Percentiles rank a stretch among this genome's conserved stretches.
phyloP scores from a whole-genome alignment of 306 rosid species.

The Echinosophora koreensis region DNA sequence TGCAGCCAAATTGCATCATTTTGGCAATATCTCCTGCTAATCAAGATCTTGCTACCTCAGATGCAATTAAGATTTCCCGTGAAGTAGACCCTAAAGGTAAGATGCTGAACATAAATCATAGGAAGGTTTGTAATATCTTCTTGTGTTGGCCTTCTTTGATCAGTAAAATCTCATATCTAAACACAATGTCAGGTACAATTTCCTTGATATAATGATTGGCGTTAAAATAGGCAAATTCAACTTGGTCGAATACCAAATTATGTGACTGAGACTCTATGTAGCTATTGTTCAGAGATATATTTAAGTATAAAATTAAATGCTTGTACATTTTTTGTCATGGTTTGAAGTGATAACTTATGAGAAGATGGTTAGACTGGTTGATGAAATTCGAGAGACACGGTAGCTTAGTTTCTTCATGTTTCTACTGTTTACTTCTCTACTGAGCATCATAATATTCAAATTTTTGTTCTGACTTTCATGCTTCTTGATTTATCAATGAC shows the following conservation, averaged over 20 bases:
- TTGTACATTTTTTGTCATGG: conserved; percentile 21
- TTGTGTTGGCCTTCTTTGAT: neutral
- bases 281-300: conserved; percentile 21
- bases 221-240: neutral
- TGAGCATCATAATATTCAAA: neutral
- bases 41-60: conserved; percentile 99
- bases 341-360: conserved; percentile 4
- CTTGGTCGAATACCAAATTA: conserved; percentile 23
- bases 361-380: neutral
- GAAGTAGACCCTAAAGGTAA: conserved; percentile 93
- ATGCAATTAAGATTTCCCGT: conserved; percentile 97
- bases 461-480: conserved; percentile 7
- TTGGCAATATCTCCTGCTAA: conserved; percentile 99
- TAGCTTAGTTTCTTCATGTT: conserved; percentile 18
- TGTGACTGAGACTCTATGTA: conserved; percentile 14
- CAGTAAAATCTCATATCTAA: conserved; percentile 3
- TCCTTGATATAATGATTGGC: conserved; percentile 13
- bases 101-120: conserved; percentile 21
- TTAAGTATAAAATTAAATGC: neutral
- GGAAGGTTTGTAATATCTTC: conserved; percentile 20
- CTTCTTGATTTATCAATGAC: conserved; percentile 22
- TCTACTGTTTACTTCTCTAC: conserved; percentile 45
- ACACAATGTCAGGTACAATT: neutral
- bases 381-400: neutral
- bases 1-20: conserved; percentile 96